Evolutionary conservation across 2,329 filamentous ascomycete genomes (phyloP).

Genomic region (Anthostomella pinea): DNA sequence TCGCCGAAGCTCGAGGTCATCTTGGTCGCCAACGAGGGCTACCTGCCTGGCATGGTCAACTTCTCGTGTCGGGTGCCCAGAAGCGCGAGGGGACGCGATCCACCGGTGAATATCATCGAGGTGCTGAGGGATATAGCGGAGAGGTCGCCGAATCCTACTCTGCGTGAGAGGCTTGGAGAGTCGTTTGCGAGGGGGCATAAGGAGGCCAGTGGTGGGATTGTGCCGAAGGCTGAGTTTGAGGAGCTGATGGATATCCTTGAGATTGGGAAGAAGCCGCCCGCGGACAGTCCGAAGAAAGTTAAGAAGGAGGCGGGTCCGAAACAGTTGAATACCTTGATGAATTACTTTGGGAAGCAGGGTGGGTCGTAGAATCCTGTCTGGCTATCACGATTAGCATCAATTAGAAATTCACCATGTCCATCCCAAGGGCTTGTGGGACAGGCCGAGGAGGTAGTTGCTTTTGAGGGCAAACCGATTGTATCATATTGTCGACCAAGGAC

Average conservation of each 20-base stretch:
- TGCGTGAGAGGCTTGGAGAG: constrained; percentile 52
- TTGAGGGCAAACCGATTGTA: too few species aligned
- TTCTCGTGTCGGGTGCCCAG: constrained; percentile 64
- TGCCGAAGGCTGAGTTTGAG: constrained; percentile 59
- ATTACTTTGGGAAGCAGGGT: constrained; percentile 49
- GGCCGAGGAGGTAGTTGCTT: too few species aligned
- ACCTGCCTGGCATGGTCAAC: constrained; percentile 60
- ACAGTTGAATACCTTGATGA: constrained; percentile 53
- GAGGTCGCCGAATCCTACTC: constrained; percentile 35
- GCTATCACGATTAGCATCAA: background rate
- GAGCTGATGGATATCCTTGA: constrained; percentile 59
- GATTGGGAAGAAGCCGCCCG: constrained; percentile 51
- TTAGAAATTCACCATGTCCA: background rate
- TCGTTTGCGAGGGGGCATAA: constrained; percentile 66
- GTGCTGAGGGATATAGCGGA: constrained; percentile 51
- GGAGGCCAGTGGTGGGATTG: constrained; percentile 65
- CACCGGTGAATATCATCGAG: constrained; percentile 62
- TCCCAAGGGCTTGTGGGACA: too few species aligned
- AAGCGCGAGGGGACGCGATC: constrained; percentile 50
- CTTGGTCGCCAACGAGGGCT: constrained; percentile 65
- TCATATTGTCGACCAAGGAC: too few species aligned
- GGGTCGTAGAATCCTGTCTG: constrained; percentile 2
- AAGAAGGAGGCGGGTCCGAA: constrained; percentile 16
- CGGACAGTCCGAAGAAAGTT: constrained; percentile 31
- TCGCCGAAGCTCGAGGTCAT: constrained; percentile 60